Evolutionary conservation across 805 yeast species (phyloP), one percentile per base, ranked within the genome.

Genomic region (Kodamaea hsintzibuensis): DNA sequence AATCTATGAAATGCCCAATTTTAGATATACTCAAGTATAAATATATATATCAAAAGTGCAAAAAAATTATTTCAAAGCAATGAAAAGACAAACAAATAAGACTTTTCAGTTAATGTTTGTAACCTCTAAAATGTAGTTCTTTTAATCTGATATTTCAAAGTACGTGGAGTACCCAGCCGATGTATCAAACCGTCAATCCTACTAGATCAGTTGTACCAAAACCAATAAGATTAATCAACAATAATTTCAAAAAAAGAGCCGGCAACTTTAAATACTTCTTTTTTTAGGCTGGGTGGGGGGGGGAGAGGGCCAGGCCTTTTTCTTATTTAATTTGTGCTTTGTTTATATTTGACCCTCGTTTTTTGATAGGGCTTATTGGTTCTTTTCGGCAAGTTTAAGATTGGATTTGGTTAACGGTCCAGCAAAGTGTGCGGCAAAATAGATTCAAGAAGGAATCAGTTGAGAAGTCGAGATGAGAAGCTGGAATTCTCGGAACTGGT

Each of bases 251-350:
- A 16, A 14, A 40, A 40, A 40, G 44, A 16, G 44, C 44, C 44
- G 44, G 44, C 44, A 40, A 40, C 19, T 40, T 17, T 45, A 45
- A 40, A 49, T 43, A 27, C 47, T 22, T 52, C 52, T 53, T 44
- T 44, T 49, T 44, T 38, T 50, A 17, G 44, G 44, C 8, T 22
- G 25, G 25, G 44, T 2, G 35, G 13, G 44, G 19, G 44, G 25
- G 25, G 44, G 12, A 10, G 13, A 25, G 19, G 44, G 44, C 44
- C 49, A 10, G 13, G 10, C 18, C 42, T 49, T 44, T 37, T 50
- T 45, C 47, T 22, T 40, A 40, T 27, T 42, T n/a, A 12, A 25
- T 39, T 44, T 47, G 48, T 40, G 44, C 44, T 7, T 40, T 40
- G 44, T 40, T 40, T 40, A 16, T 17, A 40, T 40, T 40, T 40